phyloP scores from a whole-genome alignment of 1,284 basidiomycete species.

The Boletus albobrunnescens region DNA sequence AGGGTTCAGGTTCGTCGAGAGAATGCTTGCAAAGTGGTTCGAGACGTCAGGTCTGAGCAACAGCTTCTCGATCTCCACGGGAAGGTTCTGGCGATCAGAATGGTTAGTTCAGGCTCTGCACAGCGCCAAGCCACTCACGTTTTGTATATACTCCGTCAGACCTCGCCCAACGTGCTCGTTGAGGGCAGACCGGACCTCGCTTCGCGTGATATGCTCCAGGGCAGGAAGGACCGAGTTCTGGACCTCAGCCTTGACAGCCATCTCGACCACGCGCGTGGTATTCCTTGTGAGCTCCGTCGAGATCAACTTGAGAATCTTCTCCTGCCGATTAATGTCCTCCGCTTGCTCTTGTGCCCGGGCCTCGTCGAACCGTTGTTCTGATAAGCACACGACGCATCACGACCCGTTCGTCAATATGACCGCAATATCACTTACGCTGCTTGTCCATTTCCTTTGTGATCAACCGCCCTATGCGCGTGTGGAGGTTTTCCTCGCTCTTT shows the following conservation, averaged over 20 bases:
- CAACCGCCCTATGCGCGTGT: conserved; percentile 65
- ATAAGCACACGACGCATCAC: conserved; percentile 9
- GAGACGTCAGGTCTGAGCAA: conserved; percentile 72
- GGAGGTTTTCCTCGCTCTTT: conserved; percentile 75
- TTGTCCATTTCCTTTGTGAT: conserved; percentile 83
- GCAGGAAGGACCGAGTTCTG: conserved; percentile 76
- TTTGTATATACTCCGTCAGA: conserved; percentile 65
- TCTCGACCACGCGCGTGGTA: conserved; percentile 78
- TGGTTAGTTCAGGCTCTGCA: conserved; percentile 9
- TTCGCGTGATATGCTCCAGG: conserved; percentile 72
- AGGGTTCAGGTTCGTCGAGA: conserved; percentile 64
- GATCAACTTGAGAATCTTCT: conserved; percentile 81
- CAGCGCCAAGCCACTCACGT: conserved; percentile 44
- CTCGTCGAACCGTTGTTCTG: conserved; percentile 79
- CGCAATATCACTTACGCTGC: conserved; percentile 54
- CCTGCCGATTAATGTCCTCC: conserved; percentile 75
- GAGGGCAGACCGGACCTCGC: conserved; percentile 69
- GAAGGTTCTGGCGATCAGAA: conserved; percentile 51
- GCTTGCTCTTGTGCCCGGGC: conserved; percentile 69
- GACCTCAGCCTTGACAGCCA: conserved; percentile 77
- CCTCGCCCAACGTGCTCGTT: conserved; percentile 72
- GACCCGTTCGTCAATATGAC: conserved; percentile 1
- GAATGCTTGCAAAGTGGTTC: conserved; percentile 65
- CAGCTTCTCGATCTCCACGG: conserved; percentile 71
- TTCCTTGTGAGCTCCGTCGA: conserved; percentile 80